A percentile compares a stretch with the other conserved stretches of the same genome.
Conservation (phyloP, 495 filamentous ascomycete genomes). For the Platismatia glauca region DNA sequence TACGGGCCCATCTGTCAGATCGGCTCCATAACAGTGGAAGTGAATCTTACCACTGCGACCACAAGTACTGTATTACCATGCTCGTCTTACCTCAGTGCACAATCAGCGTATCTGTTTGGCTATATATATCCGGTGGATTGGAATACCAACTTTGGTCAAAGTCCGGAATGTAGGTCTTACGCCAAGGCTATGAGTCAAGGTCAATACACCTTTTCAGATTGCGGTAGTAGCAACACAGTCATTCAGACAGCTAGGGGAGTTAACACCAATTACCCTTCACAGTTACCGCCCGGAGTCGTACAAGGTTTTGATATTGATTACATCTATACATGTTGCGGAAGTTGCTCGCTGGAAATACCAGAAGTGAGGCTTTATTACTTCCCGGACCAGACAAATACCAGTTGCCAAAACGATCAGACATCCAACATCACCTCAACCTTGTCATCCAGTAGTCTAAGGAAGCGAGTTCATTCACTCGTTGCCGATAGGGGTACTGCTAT, state of each 20-base stretch:
- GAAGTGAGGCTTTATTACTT: slow-evolving; percentile 10
- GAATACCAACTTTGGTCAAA: slow-evolving; percentile 2
- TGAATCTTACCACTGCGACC: background rate
- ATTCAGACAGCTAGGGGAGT: too few relatives aligned
- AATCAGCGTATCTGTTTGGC: slow-evolving; percentile 9
- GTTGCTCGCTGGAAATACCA: background rate
- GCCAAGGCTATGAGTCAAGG: background rate
- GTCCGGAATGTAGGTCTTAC: slow-evolving; percentile 1
- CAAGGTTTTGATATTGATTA: too few relatives aligned
- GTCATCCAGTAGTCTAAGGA: background rate
- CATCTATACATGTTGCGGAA: slow-evolving; percentile 1
- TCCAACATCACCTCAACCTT: background rate
- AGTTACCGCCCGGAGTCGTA: too few relatives aligned
- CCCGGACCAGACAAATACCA: background rate
- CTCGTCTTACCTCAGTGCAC: slow-evolving; percentile 12
- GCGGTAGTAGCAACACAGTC: background rate
- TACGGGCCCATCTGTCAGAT: slow-evolving; percentile 10
- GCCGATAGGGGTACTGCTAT: slow-evolving; percentile 2
- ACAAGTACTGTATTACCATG: slow-evolving; percentile 12
- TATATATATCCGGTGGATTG: too few relatives aligned
- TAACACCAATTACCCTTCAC: too few relatives aligned
- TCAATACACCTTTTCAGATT: background rate
- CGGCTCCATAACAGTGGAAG: slow-evolving; percentile 4
- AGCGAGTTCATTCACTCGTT: slow-evolving; percentile 1
- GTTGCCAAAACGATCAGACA: background rate